phyloP scores from a whole-genome alignment of 2,329 filamentous ascomycete species.

The Dendrostoma leiphaemia region DNA sequence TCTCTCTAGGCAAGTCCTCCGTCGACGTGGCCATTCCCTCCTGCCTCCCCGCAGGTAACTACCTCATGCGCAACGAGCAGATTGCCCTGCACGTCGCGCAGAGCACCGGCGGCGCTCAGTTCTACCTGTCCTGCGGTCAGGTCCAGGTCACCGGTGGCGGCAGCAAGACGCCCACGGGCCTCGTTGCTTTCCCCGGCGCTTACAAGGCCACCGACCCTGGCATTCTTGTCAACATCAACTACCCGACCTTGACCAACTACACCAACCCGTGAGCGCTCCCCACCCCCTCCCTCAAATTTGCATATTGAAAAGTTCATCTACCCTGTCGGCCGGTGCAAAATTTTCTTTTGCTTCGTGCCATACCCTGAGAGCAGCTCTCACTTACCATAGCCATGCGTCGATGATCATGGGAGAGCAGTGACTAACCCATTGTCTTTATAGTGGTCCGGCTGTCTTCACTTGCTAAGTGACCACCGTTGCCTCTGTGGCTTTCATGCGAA shows the following conservation, averaged over 20 bases:
- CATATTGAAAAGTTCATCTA: no score
- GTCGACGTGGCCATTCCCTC: conserved; percentile 23
- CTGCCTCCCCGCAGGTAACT: conserved; percentile 25
- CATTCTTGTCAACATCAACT: conserved; percentile 26
- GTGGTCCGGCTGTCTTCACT: neutral
- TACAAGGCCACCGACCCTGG: conserved; percentile 24
- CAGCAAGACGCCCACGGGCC: conserved; percentile 15
- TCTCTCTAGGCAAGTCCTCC: conserved; percentile 15
- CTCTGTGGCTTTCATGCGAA: no score
- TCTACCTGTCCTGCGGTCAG: conserved; percentile 24
- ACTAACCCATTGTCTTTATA: no score
- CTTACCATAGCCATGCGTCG: no score
- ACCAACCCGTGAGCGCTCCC: no score
- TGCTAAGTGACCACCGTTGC: neutral
- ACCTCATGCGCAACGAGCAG: conserved; percentile 27
- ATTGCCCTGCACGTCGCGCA: conserved; percentile 25
- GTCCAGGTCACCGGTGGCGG: conserved; percentile 23
- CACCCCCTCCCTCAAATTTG: no score
- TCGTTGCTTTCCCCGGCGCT: conserved; percentile 22
- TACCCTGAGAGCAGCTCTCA: no score
- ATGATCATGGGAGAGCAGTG: no score
- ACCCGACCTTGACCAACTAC: conserved; percentile 24
- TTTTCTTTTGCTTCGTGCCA: no score
- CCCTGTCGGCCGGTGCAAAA: no score
- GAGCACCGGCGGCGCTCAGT: conserved; percentile 22